Base-by-base conservation (phyloP, 768 basidiomycete genomes). In the Cystofilobasidium bisporidii region DNA sequence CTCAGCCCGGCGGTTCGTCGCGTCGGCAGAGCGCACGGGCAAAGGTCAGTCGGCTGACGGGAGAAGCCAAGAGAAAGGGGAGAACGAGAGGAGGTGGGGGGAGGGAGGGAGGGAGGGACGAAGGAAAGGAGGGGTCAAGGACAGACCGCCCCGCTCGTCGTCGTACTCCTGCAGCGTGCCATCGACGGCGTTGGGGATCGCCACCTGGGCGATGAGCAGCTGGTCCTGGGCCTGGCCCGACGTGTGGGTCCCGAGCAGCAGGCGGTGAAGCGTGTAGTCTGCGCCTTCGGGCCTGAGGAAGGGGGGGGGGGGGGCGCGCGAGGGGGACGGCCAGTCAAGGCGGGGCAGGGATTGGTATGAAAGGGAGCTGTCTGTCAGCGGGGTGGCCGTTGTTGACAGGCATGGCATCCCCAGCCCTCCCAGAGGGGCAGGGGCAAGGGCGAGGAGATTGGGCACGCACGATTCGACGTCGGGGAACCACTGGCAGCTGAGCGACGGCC, bases 381-480 rank as follows among this genome's bases (percentile, higher is more conserved):
- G n/a, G n/a, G n/a, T n/a, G n/a, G n/a, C n/a, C n/a, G n/a, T n/a
- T n/a, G n/a, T n/a, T n/a, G 15, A 26, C 32, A 36, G 47, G 36
- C 24, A 57, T 2, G 3, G 22, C 32, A 33, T 11, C 30, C 9
- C 20, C 57, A 30, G 36, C 9, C 10, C 12, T 5, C 57, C 22
- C 17, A 50, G 48, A 50, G 48, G 48, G 8, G 5, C 14, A 43
- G 4, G 41, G 24, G 28, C 24, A 24, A 18, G 11, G 24, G 15
- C 22, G 8, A 47, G 38, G 22, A 45, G n/a, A n/a, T n/a, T n/a
- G 40, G 64, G 14, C 15, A 78, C 89, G 74, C 72, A 93, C 93
- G 85, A 84, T 79, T 97, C 90, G 77, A 86, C 87, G 81, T 99
- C 96, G 0, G 96, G 96, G 77, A 99, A 89, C 96, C 96, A 99